Conservation (phyloP, 2,329 filamentous ascomycete species). For the Fusarium falciforme region DNA sequence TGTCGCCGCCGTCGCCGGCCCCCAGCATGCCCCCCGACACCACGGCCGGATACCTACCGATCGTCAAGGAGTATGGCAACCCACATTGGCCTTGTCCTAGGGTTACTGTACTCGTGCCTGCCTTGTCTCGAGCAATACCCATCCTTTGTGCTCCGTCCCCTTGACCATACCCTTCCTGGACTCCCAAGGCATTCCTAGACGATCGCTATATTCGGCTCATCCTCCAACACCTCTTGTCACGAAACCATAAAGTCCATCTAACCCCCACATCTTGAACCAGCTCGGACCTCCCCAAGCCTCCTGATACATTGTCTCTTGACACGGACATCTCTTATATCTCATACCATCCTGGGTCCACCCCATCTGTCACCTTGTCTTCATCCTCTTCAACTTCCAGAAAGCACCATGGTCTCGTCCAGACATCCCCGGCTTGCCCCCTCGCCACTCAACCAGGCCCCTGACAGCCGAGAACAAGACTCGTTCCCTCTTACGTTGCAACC, state of each 20-base stretch:
- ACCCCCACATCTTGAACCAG: slow-evolving; percentile 41
- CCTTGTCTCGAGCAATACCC: slow-evolving; percentile 30
- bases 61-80: slow-evolving; percentile 39
- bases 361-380: not conserved
- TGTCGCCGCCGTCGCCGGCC: slow-evolving; percentile 32
- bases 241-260: slow-evolving; percentile 50
- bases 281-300: slow-evolving; percentile 20
- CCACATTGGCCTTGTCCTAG: slow-evolving; percentile 36
- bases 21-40: slow-evolving; percentile 40
- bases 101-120: slow-evolving; percentile 24
- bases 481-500: not conserved
- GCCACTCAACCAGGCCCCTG: not conserved
- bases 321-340: slow-evolving; percentile 2
- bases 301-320: slow-evolving; percentile 27
- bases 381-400: not conserved
- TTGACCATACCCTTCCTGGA: slow-evolving; percentile 38
- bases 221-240: slow-evolving; percentile 21
- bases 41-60: slow-evolving; percentile 42
- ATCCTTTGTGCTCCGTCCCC: slow-evolving; percentile 32
- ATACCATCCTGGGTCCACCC: not conserved
- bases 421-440: not conserved
- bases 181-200: slow-evolving; percentile 29
- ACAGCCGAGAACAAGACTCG: not conserved
- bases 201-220: slow-evolving; percentile 24
- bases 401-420: slow-evolving; percentile 25